A percentile compares a stretch with the other conserved stretches of the same genome.
Evolutionary conservation across 305 asterid species (phyloP).

Genomic region (Fraxinus nigra): DNA sequence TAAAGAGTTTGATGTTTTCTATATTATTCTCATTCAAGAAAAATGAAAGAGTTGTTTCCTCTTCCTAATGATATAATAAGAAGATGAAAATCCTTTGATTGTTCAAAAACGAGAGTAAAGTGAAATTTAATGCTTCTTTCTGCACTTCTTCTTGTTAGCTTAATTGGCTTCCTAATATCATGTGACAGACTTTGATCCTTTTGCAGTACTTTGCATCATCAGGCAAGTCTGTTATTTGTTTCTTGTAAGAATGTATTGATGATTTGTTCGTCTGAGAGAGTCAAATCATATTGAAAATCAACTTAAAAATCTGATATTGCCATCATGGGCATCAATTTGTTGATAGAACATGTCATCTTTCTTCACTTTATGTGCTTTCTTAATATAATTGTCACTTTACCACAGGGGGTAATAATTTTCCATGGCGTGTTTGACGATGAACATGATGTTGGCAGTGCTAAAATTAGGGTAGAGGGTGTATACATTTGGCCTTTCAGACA

Average conservation of each 20-base stretch:
- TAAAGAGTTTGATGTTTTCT: background rate
- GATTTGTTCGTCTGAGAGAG: background rate
- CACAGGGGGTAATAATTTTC: conserved; percentile 85
- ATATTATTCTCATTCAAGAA: background rate
- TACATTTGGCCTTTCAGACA: conserved; percentile 99
- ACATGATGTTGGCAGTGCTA: conserved; percentile 69
- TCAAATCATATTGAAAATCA: background rate
- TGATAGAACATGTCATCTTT: background rate
- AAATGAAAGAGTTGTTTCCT: background rate
- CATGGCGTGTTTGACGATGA: conserved; percentile 90
- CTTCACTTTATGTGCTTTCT: background rate
- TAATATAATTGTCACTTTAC: conserved; percentile 25
- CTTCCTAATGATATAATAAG: too few relatives aligned
- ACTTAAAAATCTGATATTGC: conserved; percentile 1
- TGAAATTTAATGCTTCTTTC: background rate
- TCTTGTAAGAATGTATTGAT: background rate
- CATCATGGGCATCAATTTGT: conserved; percentile 11
- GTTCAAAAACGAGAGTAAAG: too few relatives aligned
- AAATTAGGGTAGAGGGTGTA: conserved; percentile 93
- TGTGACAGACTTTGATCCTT: conserved; percentile 3
- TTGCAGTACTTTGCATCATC: background rate
- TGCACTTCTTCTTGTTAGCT: background rate
- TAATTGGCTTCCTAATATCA: background rate
- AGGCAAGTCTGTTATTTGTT: background rate
- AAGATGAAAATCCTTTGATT: background rate